Conservation (phyloP, 2,329 filamentous ascomycete species). For the Colletotrichum shisoi region DNA sequence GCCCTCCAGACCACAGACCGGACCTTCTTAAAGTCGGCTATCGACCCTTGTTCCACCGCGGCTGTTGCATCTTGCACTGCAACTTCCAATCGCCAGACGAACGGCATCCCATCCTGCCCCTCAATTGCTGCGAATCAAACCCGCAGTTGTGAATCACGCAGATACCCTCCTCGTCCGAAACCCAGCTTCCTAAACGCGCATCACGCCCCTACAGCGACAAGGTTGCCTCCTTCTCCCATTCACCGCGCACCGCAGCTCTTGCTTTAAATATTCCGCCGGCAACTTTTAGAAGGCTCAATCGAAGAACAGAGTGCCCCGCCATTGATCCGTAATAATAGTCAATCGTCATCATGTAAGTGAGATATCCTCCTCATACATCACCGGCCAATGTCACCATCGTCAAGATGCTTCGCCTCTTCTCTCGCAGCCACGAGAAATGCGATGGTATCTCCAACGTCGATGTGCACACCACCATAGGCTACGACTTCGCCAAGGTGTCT, state of each 20-base stretch:
- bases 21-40: constrained; percentile 25
- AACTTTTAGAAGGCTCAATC: constrained; percentile 1
- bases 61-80: constrained; percentile 22
- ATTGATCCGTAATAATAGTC: neutral
- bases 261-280: neutral
- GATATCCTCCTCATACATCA: constrained; percentile 5
- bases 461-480: neutral
- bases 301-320: neutral
- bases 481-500: neutral
- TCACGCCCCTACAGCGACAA: constrained; percentile 10
- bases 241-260: constrained; percentile 3
- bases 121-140: constrained; percentile 3
- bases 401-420: constrained; percentile 34
- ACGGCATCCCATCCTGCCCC: neutral
- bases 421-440: constrained; percentile 23
- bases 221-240: constrained; percentile 12
- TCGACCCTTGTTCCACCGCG: constrained; percentile 32
- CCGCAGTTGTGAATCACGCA: constrained; percentile 8
- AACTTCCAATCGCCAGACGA: constrained; percentile 15
- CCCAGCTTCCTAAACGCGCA: neutral
- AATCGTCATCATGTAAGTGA: constrained; percentile 32
- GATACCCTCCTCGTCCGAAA: neutral
- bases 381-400: neutral
- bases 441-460: neutral
- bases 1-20: constrained; percentile 1